Evolutionary conservation across 2,329 filamentous ascomycete species (phyloP).

Genomic region (Sporothrix mexicana): DNA sequence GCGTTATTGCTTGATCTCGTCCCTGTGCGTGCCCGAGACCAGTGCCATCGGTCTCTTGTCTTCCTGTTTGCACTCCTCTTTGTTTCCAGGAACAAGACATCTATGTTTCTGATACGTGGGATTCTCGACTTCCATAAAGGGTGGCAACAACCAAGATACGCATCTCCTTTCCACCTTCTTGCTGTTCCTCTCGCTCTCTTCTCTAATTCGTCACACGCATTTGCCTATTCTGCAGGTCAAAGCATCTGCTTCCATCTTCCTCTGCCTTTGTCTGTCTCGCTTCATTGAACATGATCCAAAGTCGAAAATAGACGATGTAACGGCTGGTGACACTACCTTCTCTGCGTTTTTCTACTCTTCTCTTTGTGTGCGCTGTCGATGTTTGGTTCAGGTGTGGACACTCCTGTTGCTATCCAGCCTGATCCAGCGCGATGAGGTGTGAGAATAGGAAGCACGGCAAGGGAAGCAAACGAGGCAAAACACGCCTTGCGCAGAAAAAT

Average conservation of each 20-base stretch:
- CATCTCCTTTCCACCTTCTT: not conserved
- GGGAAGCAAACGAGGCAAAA: conserved; percentile 22
- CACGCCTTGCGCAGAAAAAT: conserved; percentile 9
- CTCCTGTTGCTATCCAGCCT: not conserved
- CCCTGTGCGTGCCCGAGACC: not conserved
- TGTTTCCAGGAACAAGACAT: not conserved
- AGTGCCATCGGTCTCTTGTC: not conserved
- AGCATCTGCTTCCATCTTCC: not conserved
- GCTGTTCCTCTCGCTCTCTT: not conserved
- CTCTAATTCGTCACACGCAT: conserved; percentile 9
- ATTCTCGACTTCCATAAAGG: not conserved
- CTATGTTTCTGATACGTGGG: not conserved
- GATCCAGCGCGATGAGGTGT: not conserved
- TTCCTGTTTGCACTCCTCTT: not conserved
- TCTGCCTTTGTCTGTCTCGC: not conserved
- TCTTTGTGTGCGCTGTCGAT: not conserved
- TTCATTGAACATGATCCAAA: not conserved
- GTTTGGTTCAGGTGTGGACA: not conserved
- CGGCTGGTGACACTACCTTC: not conserved
- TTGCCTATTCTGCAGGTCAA: conserved; percentile 25
- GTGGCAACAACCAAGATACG: not conserved
- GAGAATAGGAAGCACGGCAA: not conserved
- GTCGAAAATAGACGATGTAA: conserved; percentile 8
- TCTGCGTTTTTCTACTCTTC: not conserved
- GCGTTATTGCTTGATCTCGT: not conserved